A percentile compares a stretch with the other conserved stretches of the same genome.
phyloP scores from a whole-genome alignment of 192 early-diverging fungal species.

The Phycomyces nitens region DNA sequence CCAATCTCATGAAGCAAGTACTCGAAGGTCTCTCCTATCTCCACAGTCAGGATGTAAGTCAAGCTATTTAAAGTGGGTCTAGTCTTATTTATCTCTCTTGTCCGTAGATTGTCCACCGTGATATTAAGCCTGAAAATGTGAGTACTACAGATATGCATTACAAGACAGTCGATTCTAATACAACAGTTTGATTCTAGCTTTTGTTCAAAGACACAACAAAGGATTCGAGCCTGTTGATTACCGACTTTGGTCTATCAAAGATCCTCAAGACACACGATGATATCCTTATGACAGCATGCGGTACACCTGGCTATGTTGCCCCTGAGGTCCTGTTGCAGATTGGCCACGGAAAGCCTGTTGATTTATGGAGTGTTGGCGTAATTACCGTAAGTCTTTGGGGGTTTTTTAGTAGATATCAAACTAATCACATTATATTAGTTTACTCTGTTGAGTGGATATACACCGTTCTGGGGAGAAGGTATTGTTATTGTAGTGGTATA shows the following conservation, averaged over 20 bases:
- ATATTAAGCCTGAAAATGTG: slow-evolving; percentile 80
- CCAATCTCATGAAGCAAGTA: slow-evolving; percentile 64
- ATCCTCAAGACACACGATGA: slow-evolving; percentile 53
- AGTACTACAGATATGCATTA: not conserved
- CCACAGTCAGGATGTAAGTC: slow-evolving; percentile 60
- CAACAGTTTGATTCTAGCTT: slow-evolving; percentile 17
- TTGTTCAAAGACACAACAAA: slow-evolving; percentile 44
- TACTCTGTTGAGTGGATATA: slow-evolving; percentile 72
- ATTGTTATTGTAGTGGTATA: slow-evolving; percentile 22
- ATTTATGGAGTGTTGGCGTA: slow-evolving; percentile 76
- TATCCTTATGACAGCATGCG: slow-evolving; percentile 64
- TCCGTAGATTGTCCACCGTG: slow-evolving; percentile 70
- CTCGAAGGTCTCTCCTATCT: slow-evolving; percentile 77
- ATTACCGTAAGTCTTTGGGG: slow-evolving; percentile 42
- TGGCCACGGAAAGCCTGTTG: slow-evolving; percentile 64
- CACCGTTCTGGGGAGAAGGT: slow-evolving; percentile 61
- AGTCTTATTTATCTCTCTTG: slow-evolving; percentile 1
- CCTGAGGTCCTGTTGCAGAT: slow-evolving; percentile 64
- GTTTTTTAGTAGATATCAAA: too few relatives aligned
- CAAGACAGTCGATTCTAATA: not conserved
- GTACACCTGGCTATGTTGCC: slow-evolving; percentile 59
- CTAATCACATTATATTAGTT: slow-evolving; percentile 24
- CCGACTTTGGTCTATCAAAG: slow-evolving; percentile 75
- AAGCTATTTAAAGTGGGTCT: not conserved
- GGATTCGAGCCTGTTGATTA: slow-evolving; percentile 55